Base-by-base conservation (phyloP, 1,284 basidiomycete species). In the Exsudoporus floridanus region DNA sequence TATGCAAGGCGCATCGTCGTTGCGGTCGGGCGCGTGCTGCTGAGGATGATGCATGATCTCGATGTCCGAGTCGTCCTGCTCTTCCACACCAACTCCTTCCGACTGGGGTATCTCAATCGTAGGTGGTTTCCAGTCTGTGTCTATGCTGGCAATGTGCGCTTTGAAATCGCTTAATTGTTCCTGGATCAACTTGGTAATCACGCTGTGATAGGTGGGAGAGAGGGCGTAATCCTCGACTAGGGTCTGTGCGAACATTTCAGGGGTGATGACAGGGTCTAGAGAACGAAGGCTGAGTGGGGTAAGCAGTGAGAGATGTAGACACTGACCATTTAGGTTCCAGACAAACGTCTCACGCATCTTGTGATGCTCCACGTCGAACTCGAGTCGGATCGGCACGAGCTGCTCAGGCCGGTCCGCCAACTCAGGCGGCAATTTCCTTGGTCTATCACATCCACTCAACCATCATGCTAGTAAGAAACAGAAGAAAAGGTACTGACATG, bases 281-380 rank as follows among this genome's bases (percentile, higher is more conserved):
- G 31, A 47, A 42, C 42, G 1, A n/a, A 37, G 9, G 36, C 10
- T 54, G 51, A 53, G 54, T 34, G 18, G 42, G 4, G 16, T 2
- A 13, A 3, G 2, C 1, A n/a, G 16, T 16, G 31, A 19, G 10
- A 30, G 10, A 8, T 0, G 1, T 7, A 10, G 23, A 18, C 73
- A 81, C 48, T 54, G 25, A 94, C 93, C 93, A 61, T 90, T 88
- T 48, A 95, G 74, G 66, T 99, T 98, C 96, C 96, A 99, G 33
- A 96, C 84, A 71, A 99, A 98, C 0, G 96, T 95, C 69, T 99
- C 96, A 35, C 94, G 84, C 77, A 98, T 85, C 71, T 90, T 92
- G 68, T 90, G 88, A 66, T 92, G 90, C 53, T 90, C 88, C 50
- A 96, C 87, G 62, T 99, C 97, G 63, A 98, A 86, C 71, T 99